Base-by-base conservation (phyloP, 306 rosid genomes). In the Trifolium repens region DNA sequence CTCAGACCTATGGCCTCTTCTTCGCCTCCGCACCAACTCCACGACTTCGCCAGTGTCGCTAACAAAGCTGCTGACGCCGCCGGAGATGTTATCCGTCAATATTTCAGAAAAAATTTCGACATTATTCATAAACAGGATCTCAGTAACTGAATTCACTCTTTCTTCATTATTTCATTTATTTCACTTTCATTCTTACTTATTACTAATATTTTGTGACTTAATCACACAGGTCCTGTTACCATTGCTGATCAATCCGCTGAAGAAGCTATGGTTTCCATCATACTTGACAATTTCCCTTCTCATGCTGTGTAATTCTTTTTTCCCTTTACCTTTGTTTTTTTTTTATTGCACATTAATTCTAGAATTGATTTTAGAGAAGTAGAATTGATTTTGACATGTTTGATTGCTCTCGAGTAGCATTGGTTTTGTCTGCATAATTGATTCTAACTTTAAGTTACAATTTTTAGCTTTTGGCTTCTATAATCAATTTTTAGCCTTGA, bases 181-280 rank as follows among this genome's bases (percentile, higher is more conserved):
- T 61, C 32, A 24, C 7, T 49, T 53, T 34, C n/a, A 30, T n/a
- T 7, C 1, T 57, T 57, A 0, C 22, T 50, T 61, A 14, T 15
- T 32, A 0, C 7, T 60, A 37, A 5, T 52, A 3, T 35, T 7
- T 8, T 35, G 32, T 35, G 14, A 5, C 19, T 73, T 4, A 47
- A 69, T 72, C 81, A 4, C 61, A 32, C 34, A 94, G 98, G 98
- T 82, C 98, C 96, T 43, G 98, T 91, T 42, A 94, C 96, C 53
- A 83, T 94, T 71, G 98, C 98, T 2, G 98, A 94, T 83, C 87
- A 78, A 84, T 80, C 91, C 39, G 97, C 98, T 5, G 98, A 94
- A 85, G 97, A 90, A 73, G 83, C 94, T 44, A 94, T 91, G 97
- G 87, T 84, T 67, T 90, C 98, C 9, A 57, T 85, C 76, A 57